These are phyloP conservation scores for Nemania bipapillata DNA, from an alignment of 2,329 filamentous ascomycete species.

Conservation along the genomic window DNA sequence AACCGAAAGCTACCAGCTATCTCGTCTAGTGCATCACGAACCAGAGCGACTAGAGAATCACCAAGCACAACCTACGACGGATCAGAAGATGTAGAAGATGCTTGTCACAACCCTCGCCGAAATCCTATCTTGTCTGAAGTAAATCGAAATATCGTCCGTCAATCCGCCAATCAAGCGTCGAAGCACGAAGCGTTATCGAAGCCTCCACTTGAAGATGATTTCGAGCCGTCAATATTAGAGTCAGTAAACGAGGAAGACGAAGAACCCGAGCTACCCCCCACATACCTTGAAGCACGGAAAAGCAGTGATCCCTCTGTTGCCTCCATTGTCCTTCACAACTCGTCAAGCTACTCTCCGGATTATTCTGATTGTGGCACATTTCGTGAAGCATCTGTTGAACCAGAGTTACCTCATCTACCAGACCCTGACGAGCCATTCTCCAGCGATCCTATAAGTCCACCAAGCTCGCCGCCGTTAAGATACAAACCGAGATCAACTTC, in stretches of 20 bases:
- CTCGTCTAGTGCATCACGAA: not conserved
- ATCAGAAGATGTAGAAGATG: conserved; percentile 37
- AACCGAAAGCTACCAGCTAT: not conserved
- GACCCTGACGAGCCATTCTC: conserved; percentile 50
- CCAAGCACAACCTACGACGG: conserved; percentile 36
- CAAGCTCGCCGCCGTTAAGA: conserved; percentile 61
- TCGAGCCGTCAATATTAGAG: conserved; percentile 49
- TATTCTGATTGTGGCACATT: conserved; percentile 56
- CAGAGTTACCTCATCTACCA: conserved; percentile 53
- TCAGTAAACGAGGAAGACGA: conserved; percentile 51
- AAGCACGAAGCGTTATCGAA: conserved; percentile 33
- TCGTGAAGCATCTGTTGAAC: conserved; percentile 59
- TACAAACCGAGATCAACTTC: conserved; percentile 55
- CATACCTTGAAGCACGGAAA: conserved; percentile 41
- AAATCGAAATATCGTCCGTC: conserved; percentile 48
- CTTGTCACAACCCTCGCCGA: not conserved
- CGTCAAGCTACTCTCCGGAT: conserved; percentile 54
- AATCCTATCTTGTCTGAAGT: conserved; percentile 44
- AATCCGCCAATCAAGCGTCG: conserved; percentile 37
- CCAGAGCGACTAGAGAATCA: conserved; percentile 18
- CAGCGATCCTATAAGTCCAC: conserved; percentile 57
- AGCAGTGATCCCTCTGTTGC: conserved; percentile 48
- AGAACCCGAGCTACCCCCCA: conserved; percentile 48
- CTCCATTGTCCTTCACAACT: conserved; percentile 55
- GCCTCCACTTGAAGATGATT: conserved; percentile 41